Evolutionary conservation across 2,329 filamentous ascomycete species (phyloP).

Genomic region (Furcasterigmium furcatum): DNA sequence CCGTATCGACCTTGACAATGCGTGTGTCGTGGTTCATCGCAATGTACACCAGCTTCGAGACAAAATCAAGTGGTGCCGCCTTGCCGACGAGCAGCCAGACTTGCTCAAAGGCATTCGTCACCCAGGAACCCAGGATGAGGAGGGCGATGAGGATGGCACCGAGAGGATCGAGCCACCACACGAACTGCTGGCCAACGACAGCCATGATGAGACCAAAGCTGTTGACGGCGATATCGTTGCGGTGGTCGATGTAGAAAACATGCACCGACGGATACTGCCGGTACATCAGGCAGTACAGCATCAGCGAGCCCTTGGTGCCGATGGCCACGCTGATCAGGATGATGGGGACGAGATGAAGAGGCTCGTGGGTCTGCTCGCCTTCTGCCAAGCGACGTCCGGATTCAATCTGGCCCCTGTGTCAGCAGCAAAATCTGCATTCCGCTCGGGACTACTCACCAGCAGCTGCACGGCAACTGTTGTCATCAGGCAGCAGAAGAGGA

Average conservation of each 20-base stretch:
- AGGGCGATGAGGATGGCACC: conserved; percentile 59
- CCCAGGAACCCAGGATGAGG: conserved; percentile 60
- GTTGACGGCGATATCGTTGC: conserved; percentile 55
- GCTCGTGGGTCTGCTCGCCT: conserved; percentile 35
- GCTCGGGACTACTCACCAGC: conserved; percentile 36
- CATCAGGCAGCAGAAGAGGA: conserved; percentile 65
- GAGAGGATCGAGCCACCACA: conserved; percentile 60
- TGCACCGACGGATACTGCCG: conserved; percentile 51
- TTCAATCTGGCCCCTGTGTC: conserved; percentile 36
- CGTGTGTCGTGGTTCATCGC: conserved; percentile 48
- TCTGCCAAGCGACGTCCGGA: conserved; percentile 48
- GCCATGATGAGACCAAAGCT: conserved; percentile 54
- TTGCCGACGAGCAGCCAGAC: conserved; percentile 61
- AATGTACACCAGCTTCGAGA: conserved; percentile 54
- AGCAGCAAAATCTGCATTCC: conserved; percentile 12
- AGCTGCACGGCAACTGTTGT: conserved; percentile 63
- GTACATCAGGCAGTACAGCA: conserved; percentile 51
- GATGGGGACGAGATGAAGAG: conserved; percentile 51
- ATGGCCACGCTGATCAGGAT: conserved; percentile 52
- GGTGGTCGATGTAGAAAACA: conserved; percentile 56
- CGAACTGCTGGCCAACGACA: conserved; percentile 45
- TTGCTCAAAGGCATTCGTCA: conserved; percentile 57
- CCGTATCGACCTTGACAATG: conserved; percentile 56
- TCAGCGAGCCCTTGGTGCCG: conserved; percentile 47
- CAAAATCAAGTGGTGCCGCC: conserved; percentile 53